Evolutionary conservation across 129 eudicot genomes (phyloP), one percentile per base, ranked within the genome.

Genomic region (Silybum marianum): DNA sequence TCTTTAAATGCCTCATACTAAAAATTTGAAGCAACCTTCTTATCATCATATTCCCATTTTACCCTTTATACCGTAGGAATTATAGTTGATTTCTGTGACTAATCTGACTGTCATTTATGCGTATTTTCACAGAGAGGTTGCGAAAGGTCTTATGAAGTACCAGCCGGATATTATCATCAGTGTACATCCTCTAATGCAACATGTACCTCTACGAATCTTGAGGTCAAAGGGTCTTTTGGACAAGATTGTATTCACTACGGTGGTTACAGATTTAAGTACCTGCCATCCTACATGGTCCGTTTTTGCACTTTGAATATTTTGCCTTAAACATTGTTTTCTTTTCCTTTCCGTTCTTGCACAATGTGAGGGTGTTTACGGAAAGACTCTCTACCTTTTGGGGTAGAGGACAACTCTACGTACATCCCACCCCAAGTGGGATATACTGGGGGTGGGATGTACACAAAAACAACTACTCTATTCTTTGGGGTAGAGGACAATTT

Each of bases 121-220:
- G 46, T 26, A 65, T 60, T 87, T 70, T 83, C 60, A 40, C 91
- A 95, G 99, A 80, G 97, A 95, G 88, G 98, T 95, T 71, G 95
- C 97, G 30, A 91, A 87, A 85, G 99, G 98, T 75, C 85, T 95
- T 88, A 91, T 95, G 94, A 93, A 95, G 85, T 95, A 95, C 90
- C 87, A 83, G 76, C 98, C 99, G 70, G 99, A 95, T 88, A 91
- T 95, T 25, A 95, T 95, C 80, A 93, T 95, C 84, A 95, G 98
- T 44, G 99, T 95, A 74, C 99, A 95, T 88, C 99, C 99, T 72
- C 78, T 95, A 71, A 95, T 95, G 99, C 99, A 95, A 83, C 99
- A 95, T 82, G 99, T 95, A 54, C 98, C 99, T 10, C 99, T 95
- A 74, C 98, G 97, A 63, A 80, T 95, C 75, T 88, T 95, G 90